These are phyloP conservation scores for Lactarius pseudohatsudake DNA, from an alignment of 768 basidiomycete species.

Conservation along the genomic window DNA sequence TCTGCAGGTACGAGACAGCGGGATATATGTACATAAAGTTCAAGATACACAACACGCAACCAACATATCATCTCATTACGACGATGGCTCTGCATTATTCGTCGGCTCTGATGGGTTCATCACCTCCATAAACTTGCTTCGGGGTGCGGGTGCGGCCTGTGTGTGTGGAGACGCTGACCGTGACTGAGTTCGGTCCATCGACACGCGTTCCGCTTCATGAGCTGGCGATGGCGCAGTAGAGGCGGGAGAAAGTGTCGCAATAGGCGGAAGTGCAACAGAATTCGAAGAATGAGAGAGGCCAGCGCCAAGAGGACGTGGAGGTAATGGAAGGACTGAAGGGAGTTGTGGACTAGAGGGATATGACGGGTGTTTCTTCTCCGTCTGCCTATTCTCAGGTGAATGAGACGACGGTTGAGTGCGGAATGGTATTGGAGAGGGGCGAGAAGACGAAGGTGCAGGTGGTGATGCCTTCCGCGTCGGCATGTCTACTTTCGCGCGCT, in stretches of 20 bases:
- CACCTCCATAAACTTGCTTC: slow-evolving; percentile 53
- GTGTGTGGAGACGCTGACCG: slow-evolving; percentile 39
- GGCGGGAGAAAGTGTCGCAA: slow-evolving; percentile 64
- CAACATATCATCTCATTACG: slow-evolving; percentile 18
- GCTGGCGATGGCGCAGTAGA: slow-evolving; percentile 56
- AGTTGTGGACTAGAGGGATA: slow-evolving; percentile 52
- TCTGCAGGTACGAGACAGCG: slow-evolving; percentile 15
- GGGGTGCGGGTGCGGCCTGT: slow-evolving; percentile 52
- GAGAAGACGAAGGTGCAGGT: slow-evolving; percentile 47
- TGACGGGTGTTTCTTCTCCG: slow-evolving; percentile 36
- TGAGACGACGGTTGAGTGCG: slow-evolving; percentile 72
- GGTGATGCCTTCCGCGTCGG: slow-evolving; percentile 53
- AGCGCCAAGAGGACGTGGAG: slow-evolving; percentile 67
- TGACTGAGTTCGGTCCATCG: slow-evolving; percentile 42
- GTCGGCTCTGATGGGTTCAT: slow-evolving; percentile 54
- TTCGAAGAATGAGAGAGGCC: slow-evolving; percentile 44
- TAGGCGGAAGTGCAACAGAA: slow-evolving; percentile 64
- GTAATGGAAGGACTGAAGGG: slow-evolving; percentile 65
- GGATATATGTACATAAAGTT: slow-evolving; percentile 27
- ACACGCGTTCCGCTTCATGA: slow-evolving; percentile 51
- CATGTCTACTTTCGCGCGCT: slow-evolving; percentile 62
- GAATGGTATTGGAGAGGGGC: slow-evolving; percentile 72
- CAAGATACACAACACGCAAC: slow-evolving; percentile 26
- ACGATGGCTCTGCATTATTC: slow-evolving; percentile 35
- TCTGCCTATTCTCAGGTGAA: slow-evolving; percentile 52